Conservation (phyloP, 208 protist species). For the Crithidia brevicula region DNA sequence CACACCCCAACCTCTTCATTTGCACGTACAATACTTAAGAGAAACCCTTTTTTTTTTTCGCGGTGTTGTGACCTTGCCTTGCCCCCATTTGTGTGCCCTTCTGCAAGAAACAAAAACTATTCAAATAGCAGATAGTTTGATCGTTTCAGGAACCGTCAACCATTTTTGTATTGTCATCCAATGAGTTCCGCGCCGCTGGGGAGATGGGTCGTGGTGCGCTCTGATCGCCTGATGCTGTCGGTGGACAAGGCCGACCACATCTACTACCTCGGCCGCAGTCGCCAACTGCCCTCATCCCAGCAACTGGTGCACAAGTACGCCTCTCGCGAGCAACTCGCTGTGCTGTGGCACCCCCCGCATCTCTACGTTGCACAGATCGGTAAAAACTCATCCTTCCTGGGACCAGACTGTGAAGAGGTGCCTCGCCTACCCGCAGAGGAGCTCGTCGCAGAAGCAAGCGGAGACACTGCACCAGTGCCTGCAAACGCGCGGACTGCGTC, state of each 20-base stretch:
- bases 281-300: conserved; percentile 50
- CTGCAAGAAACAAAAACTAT: too few species aligned
- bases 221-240: conserved; percentile 50
- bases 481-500: background rate
- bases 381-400: conserved; percentile 75
- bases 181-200: conserved; percentile 18
- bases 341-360: conserved; percentile 44
- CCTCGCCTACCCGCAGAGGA: background rate
- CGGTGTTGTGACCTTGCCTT: too few species aligned
- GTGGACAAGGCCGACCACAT: conserved; percentile 40
- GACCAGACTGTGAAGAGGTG: conserved; percentile 28
- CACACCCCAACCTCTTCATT: too few species aligned
- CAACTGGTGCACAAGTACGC: conserved; percentile 59
- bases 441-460: background rate
- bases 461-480: background rate
- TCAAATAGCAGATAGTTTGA: too few species aligned
- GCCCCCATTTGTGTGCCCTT: too few species aligned
- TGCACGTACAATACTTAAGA: too few species aligned
- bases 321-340: conserved; percentile 62
- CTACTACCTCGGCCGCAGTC: conserved; percentile 56
- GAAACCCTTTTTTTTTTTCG: too few species aligned
- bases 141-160: too few species aligned
- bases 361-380: conserved; percentile 51
- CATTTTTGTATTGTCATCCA: too few species aligned
- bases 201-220: conserved; percentile 65